phyloP scores from a whole-genome alignment of 805 yeast genomes.

The Ogataea corticis region DNA sequence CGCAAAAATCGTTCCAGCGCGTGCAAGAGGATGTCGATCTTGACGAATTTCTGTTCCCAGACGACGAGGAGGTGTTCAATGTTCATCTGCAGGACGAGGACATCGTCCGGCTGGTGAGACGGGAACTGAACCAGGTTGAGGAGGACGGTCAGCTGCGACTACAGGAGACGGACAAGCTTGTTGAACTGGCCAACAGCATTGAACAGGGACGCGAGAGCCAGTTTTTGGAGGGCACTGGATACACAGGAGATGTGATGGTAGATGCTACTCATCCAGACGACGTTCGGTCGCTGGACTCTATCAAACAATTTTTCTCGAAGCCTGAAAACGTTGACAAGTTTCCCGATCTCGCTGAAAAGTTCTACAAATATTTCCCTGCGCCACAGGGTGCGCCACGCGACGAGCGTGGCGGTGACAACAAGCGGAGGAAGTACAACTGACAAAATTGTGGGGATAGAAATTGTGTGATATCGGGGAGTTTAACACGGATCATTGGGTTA shows the following conservation, averaged over 20 bases:
- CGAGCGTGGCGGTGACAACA: constrained; percentile 8
- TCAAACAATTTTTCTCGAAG: constrained; percentile 14
- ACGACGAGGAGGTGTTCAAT: constrained; percentile 36
- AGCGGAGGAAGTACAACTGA: no score
- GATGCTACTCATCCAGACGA: constrained; percentile 13
- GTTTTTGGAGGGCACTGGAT: neutral
- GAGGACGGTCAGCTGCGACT: constrained; percentile 1
- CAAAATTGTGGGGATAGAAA: no score
- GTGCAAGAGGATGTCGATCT: constrained; percentile 18
- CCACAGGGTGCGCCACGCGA: constrained; percentile 10
- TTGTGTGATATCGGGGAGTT: no score
- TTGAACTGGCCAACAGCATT: constrained; percentile 10
- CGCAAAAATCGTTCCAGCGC: constrained; percentile 7
- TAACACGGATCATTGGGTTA: no score
- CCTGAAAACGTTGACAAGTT: constrained; percentile 18
- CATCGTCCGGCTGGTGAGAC: constrained; percentile 30
- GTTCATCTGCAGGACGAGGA: constrained; percentile 37
- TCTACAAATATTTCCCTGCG: constrained; percentile 18
- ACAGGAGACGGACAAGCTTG: constrained; percentile 10
- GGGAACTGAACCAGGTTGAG: constrained; percentile 10
- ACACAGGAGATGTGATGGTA: neutral
- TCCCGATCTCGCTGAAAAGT: constrained; percentile 22
- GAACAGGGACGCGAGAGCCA: neutral
- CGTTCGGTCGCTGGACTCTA: constrained; percentile 14
- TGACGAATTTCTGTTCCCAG: constrained; percentile 38